Evolutionary conservation across 495 filamentous ascomycete species (phyloP), one percentile per base, ranked within the genome.

Genomic region (Aspergillus leporis): DNA sequence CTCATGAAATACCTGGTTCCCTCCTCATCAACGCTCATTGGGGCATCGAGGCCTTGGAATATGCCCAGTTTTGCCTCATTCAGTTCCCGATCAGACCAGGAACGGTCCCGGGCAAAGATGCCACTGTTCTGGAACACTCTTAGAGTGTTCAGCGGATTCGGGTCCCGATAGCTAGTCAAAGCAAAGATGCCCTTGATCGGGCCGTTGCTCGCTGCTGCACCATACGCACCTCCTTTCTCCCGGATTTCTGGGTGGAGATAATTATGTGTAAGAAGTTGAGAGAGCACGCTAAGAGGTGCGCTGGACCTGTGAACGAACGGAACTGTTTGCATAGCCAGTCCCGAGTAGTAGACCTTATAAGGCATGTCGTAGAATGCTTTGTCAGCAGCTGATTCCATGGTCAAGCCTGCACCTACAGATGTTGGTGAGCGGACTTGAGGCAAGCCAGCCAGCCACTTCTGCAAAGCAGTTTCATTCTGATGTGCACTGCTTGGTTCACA

Each of bases 201-300:
- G 10, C 85, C 84, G 47, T 88, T 85, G 74, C 91, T 95, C 13
- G 95, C 92, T 16, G 91, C 90, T 18, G 92, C 93, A 58, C 94
- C 94, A 64, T 98, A 98, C 10, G 94, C 94, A 43, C 94, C 94
- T 9, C 94, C 94, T 72, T 98, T 98, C 73, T 98, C 94, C 31
- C 94, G 89, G 57, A 98, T 97, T 69, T 98, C 95, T 66, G 95
- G 95, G 70, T 98, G 94, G 12, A 98, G 82, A 66, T 97, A 90
- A 70, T 95, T 95, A 74, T 98, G 94, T 0, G 93, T 98, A n/a
- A 98, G 81, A 25, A 98, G 88, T 63, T 97, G 90, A 16, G 93
- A 87, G 23, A 98, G 85, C 30, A 98, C 87, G 60, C 92, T 91
- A 14, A 97, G 85, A 1, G 90, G 81, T 9, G 93, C 90, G 18